Evolutionary conservation across 75 land plant species (phyloP), one percentile per base, ranked within the genome.

Genomic region (Sequoiadendron giganteum): DNA sequence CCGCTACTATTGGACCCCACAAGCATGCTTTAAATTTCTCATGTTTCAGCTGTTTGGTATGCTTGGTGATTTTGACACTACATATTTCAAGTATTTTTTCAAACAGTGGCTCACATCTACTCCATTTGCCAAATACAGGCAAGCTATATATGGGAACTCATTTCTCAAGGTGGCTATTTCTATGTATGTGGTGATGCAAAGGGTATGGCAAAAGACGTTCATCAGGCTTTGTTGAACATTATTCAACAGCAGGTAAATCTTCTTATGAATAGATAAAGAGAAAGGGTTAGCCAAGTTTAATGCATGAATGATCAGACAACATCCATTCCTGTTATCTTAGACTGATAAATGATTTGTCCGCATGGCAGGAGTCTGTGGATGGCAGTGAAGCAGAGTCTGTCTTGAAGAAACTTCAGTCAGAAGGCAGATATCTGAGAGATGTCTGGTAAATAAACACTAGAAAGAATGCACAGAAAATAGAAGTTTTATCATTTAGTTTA

Each of bases 161-260:
- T 98, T 15, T 94, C 98, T 7, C 78, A 92, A 49, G 99, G 99
- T 25, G 99, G 90, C 25, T 95, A 98, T 82, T 28, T 98, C n/a
- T 98, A 97, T 88, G 99, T 98, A 11, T 98, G 99, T 90, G 99
- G 99, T 86, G 99, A 98, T 94, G 99, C 99, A 56, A 98, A 98
- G 85, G 99, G 99, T 83, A 98, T 98, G 99, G 97, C 97, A 28
- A 93, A 89, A 42, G 99, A 98, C 89, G 99, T 98, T 39, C 99
- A 98, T 90, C 82, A 95, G 80, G 90, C 90, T 30, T 91, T 98
- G 36, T 98, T 95, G 85, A 95, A 96, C 11, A 93, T 98, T 7
- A 91, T 91, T 43, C 96, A 97, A 89, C 91, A 95, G 58, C 94
- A 97, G 97, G 99, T 97, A 88, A 48, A 75, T 48, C 40, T 42